Percentiles rank a stretch among this genome's conserved stretches.
Evolutionary conservation across 148 eudicot genomes (phyloP).

Genomic region (Diospyros kaki): DNA sequence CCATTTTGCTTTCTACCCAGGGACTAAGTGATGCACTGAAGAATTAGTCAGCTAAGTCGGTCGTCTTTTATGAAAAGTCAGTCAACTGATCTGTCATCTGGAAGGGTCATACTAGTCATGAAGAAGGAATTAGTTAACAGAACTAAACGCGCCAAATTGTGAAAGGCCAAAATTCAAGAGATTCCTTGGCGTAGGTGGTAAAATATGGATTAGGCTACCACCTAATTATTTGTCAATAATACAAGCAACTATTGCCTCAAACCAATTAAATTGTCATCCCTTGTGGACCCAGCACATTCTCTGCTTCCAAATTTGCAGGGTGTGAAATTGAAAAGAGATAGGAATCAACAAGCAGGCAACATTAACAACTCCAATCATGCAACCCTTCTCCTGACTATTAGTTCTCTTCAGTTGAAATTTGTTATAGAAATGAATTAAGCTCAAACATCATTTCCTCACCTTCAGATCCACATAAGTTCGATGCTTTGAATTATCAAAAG

Average conservation of each 20-base stretch:
- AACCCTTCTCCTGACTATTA: no score
- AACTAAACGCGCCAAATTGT: not conserved
- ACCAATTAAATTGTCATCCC: not conserved
- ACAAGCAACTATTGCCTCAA: conserved; percentile 17
- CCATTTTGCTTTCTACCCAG: not conserved
- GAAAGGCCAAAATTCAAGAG: conserved; percentile 16
- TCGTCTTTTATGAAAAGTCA: no score
- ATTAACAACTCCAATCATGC: not conserved
- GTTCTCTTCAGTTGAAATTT: not conserved
- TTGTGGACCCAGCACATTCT: not conserved
- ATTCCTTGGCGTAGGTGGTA: conserved; percentile 17
- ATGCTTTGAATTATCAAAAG: conserved; percentile 87
- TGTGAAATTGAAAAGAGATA: not conserved
- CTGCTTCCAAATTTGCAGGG: not conserved
- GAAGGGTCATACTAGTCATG: not conserved
- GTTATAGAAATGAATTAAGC: not conserved
- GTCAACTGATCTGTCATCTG: not conserved
- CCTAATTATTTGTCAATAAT: conserved; percentile 4
- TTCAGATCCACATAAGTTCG: conserved; percentile 96
- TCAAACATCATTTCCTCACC: conserved; percentile 33
- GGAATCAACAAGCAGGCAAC: not conserved
- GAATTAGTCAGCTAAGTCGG: not conserved
- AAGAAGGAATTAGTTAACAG: not conserved
- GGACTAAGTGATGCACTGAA: not conserved
- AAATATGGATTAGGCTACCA: not conserved